Evolutionary conservation across 2,329 filamentous ascomycete species (phyloP).

Genomic region (Zalaria obscura): DNA sequence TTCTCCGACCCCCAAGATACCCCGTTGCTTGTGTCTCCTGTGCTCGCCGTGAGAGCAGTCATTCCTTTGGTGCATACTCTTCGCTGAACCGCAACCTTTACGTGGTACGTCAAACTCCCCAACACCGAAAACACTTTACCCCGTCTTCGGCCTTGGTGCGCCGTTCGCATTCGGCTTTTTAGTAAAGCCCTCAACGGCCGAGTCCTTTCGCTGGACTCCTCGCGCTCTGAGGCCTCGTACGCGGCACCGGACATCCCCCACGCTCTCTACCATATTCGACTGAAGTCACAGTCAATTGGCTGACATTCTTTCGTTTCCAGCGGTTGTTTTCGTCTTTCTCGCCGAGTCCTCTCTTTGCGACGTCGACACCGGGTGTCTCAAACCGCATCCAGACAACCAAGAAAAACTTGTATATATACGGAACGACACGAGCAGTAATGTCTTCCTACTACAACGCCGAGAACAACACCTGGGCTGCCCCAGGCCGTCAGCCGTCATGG

Average conservation of each 20-base stretch:
- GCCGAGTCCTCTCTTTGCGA: background rate
- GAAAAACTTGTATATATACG: background rate
- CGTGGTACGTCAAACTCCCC: background rate
- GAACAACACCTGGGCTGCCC: constrained; percentile 26
- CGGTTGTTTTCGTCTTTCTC: background rate
- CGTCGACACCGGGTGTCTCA: background rate
- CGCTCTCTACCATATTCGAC: too few relatives aligned
- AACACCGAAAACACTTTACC: background rate
- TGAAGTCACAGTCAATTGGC: background rate
- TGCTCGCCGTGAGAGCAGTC: background rate
- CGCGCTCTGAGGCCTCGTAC: background rate
- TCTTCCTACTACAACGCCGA: constrained; percentile 5
- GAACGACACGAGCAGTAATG: constrained; percentile 1
- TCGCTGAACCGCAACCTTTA: background rate
- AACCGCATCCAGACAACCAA: background rate
- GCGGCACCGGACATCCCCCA: too few relatives aligned
- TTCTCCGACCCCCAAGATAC: background rate
- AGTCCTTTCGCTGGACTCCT: background rate
- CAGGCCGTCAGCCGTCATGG: constrained; percentile 53
- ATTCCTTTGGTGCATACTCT: background rate
- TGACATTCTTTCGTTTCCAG: background rate
- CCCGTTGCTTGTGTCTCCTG: background rate
- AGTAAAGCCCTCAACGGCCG: background rate
- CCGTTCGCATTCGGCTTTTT: background rate
- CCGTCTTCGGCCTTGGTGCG: too few relatives aligned